Evolutionary conservation across 306 rosid genomes (phyloP).

Genomic region (Fragaria iinumae): DNA sequence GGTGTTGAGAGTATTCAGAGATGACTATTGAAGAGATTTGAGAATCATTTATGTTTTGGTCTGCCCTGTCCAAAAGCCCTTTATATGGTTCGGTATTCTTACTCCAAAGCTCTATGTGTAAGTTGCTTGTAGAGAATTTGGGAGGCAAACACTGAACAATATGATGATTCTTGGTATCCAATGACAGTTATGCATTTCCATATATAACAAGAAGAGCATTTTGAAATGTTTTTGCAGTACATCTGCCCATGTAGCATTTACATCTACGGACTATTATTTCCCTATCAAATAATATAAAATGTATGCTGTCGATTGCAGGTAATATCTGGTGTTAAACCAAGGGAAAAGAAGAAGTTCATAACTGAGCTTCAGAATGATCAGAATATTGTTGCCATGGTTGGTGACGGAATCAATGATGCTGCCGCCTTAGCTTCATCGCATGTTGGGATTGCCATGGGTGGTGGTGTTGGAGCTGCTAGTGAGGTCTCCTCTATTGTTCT

Average conservation of each 20-base stretch:
- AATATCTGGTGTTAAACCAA: conserved; percentile 79
- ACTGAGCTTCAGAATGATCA: conserved; percentile 60
- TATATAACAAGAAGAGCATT: not conserved
- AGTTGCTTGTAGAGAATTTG: not conserved
- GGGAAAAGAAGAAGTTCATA: conserved; percentile 70
- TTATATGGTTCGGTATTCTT: not conserved
- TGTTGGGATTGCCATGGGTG: conserved; percentile 93
- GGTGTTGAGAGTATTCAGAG: not conserved
- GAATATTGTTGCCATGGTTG: conserved; percentile 88
- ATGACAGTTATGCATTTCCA: not conserved
- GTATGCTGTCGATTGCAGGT: conserved; percentile 51
- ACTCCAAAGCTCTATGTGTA: not conserved
- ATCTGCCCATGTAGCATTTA: not conserved
- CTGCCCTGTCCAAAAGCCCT: not conserved
- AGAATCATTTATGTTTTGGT: not conserved
- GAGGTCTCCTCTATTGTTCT: conserved; percentile 92
- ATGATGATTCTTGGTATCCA: not conserved
- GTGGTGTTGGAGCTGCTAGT: conserved; percentile 98
- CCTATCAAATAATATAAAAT: not conserved
- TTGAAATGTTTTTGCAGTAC: not conserved
- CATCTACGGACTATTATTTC: not conserved
- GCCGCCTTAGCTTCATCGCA: conserved; percentile 94
- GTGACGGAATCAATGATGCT: conserved; percentile 96
- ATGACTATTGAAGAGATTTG: not conserved
- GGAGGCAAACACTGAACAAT: not conserved